Percentiles rank a stretch among this genome's conserved stretches.
Conservation (phyloP, 352 stramenopile species). For the Pythium diclinum region DNA sequence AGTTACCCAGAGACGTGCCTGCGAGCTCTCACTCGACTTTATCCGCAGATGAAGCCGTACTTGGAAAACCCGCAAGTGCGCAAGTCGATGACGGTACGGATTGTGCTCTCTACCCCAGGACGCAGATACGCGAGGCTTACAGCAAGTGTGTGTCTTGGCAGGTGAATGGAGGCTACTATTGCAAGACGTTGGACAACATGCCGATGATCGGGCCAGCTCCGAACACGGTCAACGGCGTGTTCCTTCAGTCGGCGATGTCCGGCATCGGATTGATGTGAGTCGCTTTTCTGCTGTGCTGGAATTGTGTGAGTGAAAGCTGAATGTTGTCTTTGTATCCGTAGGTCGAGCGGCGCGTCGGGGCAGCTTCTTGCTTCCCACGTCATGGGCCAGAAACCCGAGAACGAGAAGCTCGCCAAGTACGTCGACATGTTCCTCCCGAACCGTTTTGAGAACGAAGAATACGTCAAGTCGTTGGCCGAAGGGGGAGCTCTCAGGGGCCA, state of each 20-base stretch:
- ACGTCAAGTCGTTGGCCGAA: slow-evolving; percentile 52
- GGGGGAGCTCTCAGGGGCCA: slow-evolving; percentile 49
- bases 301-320: not conserved
- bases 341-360: slow-evolving; percentile 67
- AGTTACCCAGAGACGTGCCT: slow-evolving; percentile 74
- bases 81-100: slow-evolving; percentile 53
- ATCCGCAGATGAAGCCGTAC: slow-evolving; percentile 64
- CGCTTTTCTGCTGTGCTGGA: not conserved
- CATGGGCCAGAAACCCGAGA: slow-evolving; percentile 45
- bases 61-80: slow-evolving; percentile 48
- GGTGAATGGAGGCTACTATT: slow-evolving; percentile 78
- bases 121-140: not conserved
- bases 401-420: slow-evolving; percentile 45
- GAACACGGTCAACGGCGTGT: slow-evolving; percentile 59
- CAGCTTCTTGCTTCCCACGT: slow-evolving; percentile 64
- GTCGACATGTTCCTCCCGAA: slow-evolving; percentile 53
- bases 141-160: slow-evolving; percentile 9
- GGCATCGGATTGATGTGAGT: slow-evolving; percentile 66
- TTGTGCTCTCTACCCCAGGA: not conserved
- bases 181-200: slow-evolving; percentile 76
- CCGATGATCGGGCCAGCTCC: slow-evolving; percentile 64
- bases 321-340: slow-evolving; percentile 10
- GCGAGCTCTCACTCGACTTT: slow-evolving; percentile 52
- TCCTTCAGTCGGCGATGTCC: slow-evolving; percentile 68
- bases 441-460: slow-evolving; percentile 59